phyloP scores from a whole-genome alignment of 805 yeast genomes.

The Yamadazyma philogaea region DNA sequence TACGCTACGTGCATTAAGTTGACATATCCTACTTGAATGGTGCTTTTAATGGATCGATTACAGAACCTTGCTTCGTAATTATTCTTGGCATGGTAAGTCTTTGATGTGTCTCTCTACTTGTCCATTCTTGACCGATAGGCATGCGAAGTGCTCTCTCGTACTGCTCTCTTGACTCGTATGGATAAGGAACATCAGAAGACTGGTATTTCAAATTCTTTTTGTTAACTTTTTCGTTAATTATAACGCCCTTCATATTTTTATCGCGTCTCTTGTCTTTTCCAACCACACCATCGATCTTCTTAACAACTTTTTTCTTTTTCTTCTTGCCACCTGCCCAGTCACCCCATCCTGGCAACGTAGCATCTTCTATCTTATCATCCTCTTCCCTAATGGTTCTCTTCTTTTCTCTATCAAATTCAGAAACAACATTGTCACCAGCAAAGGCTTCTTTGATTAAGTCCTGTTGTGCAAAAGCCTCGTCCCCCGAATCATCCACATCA shows the following conservation, averaged over 20 bases:
- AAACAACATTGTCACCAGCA: constrained; percentile 94
- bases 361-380: constrained; percentile 82
- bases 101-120: constrained; percentile 82
- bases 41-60: constrained; percentile 86
- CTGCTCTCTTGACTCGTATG: constrained; percentile 89
- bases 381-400: constrained; percentile 63
- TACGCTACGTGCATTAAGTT: constrained; percentile 1
- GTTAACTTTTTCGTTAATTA: constrained; percentile 82
- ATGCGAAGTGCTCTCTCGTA: constrained; percentile 89
- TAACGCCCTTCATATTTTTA: constrained; percentile 71
- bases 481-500: constrained; percentile 22
- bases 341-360: constrained; percentile 96
- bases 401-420: constrained; percentile 78
- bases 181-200: constrained; percentile 90
- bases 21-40: constrained; percentile 54
- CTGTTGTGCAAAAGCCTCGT: constrained; percentile 61
- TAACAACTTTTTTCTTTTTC: constrained; percentile 58
- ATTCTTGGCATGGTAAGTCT: constrained; percentile 85
- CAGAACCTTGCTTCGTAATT: constrained; percentile 79
- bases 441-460: constrained; percentile 87
- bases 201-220: constrained; percentile 84
- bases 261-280: constrained; percentile 73
- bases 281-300: constrained; percentile 75
- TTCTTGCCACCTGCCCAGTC: constrained; percentile 80
- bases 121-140: constrained; percentile 99